Base-by-base conservation (phyloP, 1,284 basidiomycete species). In the Ganoderma lucidum region DNA sequence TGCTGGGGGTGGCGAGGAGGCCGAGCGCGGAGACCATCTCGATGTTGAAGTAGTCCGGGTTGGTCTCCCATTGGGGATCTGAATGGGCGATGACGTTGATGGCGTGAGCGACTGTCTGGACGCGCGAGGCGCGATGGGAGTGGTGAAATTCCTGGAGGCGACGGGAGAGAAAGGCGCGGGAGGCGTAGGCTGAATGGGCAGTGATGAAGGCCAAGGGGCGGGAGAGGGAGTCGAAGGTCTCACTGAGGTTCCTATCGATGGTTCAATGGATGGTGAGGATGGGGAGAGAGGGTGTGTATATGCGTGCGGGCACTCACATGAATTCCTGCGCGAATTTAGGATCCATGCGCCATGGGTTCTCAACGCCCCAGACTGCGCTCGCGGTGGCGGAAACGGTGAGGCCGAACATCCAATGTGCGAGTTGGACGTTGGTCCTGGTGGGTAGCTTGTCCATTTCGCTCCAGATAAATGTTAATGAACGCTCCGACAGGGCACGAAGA, bases 1-100 rank as follows among this genome's bases (percentile, higher is more conserved):
- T 51, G 48, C 23, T 28, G 23, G 48, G 48, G 23, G 48, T 51
- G 48, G 48, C 48, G 48, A 51, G 48, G 48, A 51, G 48, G 48
- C 48, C 48, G 48, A 51, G 48, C 10, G 48, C 48, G 10, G 48
- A 51, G 48, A 51, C 48, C 23, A 51, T 23, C 23, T 51, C 48
- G 48, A 51, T 51, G 48, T 23, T 28, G 48, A 28, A 51, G 48
- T 51, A 51, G 48, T 51, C 48, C 2, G 48, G 48, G 48, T 14
- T 51, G 23, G 48, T 51, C 10, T 51, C 48, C 48, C 48, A 51
- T 51, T 51, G 23, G 48, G 48, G 48, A 14, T 51, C 48, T 0
- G 23, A 51, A 9, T 51, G 48, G 1, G 48, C 48, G 23, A 51
- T 51, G 48, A 51, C 48, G 48, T 51, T 51, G 23, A 51, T 51